Evolutionary conservation across 768 basidiomycete species (phyloP).

Genomic region (Sarcodon sp.): DNA sequence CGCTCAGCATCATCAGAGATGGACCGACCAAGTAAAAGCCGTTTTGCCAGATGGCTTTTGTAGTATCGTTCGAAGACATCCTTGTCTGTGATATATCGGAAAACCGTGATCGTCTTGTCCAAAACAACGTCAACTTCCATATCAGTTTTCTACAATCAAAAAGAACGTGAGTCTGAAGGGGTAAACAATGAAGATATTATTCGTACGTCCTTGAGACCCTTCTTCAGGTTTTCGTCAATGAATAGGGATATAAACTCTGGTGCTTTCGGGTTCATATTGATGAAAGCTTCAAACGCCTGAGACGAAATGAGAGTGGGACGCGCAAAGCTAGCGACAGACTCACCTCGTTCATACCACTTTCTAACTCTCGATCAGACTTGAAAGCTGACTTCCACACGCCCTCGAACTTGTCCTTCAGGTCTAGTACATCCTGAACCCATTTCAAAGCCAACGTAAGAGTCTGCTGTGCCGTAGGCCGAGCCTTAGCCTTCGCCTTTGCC

Average conservation of each 20-base stretch:
- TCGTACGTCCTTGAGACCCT: slow-evolving; percentile 81
- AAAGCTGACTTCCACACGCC: slow-evolving; percentile 60
- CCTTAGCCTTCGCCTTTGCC: slow-evolving; percentile 32
- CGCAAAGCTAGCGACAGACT: slow-evolving; percentile 5
- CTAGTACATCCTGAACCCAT: slow-evolving; percentile 90
- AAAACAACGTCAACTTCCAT: slow-evolving; percentile 79
- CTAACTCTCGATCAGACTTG: slow-evolving; percentile 58
- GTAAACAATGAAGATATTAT: slow-evolving; percentile 14
- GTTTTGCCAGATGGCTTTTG: slow-evolving; percentile 90
- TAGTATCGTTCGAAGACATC: slow-evolving; percentile 98
- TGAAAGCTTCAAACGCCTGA: slow-evolving; percentile 87
- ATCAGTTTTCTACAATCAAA: slow-evolving; percentile 72
- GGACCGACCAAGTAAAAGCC: slow-evolving; percentile 75
- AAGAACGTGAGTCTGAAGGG: not conserved
- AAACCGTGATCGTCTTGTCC: slow-evolving; percentile 93
- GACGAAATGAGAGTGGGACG: not conserved
- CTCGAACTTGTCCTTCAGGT: slow-evolving; percentile 89
- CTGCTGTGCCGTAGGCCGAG: slow-evolving; percentile 26
- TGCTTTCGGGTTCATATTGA: slow-evolving; percentile 78
- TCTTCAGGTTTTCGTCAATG: slow-evolving; percentile 92
- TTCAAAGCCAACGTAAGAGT: slow-evolving; percentile 54
- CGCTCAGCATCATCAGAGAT: slow-evolving; percentile 97
- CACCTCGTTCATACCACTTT: slow-evolving; percentile 80
- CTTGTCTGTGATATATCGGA: slow-evolving; percentile 89
- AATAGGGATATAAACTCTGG: slow-evolving; percentile 94